Evolutionary conservation across 176 grass and related monocot species (phyloP), one percentile per base, ranked within the genome.

Genomic region (Oryza coarctata): DNA sequence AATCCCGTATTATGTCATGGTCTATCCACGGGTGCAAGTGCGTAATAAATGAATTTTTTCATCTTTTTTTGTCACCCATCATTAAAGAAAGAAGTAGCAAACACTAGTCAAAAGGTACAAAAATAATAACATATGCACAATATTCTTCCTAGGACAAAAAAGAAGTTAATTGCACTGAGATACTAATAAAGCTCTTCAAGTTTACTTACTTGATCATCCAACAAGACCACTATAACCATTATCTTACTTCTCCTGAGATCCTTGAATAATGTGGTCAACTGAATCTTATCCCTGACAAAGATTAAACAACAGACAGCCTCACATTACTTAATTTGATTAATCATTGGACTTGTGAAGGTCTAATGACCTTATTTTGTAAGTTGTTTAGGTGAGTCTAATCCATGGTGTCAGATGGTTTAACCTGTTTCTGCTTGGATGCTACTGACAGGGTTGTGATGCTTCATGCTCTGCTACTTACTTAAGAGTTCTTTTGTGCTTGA

Each of bases 381-480:
- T 93, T 93, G 88, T 93, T 95, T 95, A 95, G 90, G 93, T 95
- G 88, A 88, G 77, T 95, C 90, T 93, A 87, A 88, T 95, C 90
- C 88, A 95, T 92, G 90, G 83, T 78, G 83, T 85, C 85, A 88
- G 77, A 78, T 69, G 75, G 58, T 36, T 35, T 30, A 78, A 23
- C 28, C 57, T 71, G 58, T 43, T 84, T 86, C 85, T 90, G 77
- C 88, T 95, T 95, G 93, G 90, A 88, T 38, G 80, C 79, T 90
- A 81, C 68, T 86, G 73, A 20, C 75, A 84, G 84, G 83, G 69
- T 49, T 79, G 74, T 75, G 84, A 86, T 86, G 86, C 93, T 84
- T 80, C 73, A 82, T 87, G 76, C 71, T 70, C 71, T 86, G 26
- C 49, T 71, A 84, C 66, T 80, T 69, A 73, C 58, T 63, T 76